A percentile compares a stretch with the other conserved stretches of the same genome.
Conservation (phyloP, 345 rosid species). For the Corchorus olitorius region DNA sequence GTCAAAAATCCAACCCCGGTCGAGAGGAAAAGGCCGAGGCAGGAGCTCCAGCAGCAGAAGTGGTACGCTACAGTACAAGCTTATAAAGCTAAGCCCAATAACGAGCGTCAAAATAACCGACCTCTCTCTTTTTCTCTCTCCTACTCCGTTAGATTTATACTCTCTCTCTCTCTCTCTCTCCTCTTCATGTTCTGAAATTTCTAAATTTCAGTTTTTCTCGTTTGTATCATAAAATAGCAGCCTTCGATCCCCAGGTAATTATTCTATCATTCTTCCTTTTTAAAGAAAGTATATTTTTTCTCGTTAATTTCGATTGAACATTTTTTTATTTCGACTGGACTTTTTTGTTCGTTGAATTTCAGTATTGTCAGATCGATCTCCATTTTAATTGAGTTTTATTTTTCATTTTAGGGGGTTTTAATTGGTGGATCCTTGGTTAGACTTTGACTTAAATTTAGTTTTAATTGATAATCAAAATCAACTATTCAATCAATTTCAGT, state of each 20-base stretch:
- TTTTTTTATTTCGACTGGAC: not conserved
- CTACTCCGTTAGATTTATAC: not conserved
- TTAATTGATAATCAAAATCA: not conserved
- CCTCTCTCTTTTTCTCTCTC: not conserved
- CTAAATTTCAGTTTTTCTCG: constrained; percentile 7
- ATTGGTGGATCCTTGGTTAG: not conserved
- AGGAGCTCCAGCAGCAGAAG: not conserved
- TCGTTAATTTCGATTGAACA: not conserved
- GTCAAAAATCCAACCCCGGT: not conserved
- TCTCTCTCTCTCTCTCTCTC: not conserved
- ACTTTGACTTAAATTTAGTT: not conserved
- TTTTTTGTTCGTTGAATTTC: not conserved
- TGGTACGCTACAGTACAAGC: constrained; percentile 15
- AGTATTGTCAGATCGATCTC: constrained; percentile 3
- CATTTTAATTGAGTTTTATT: not conserved
- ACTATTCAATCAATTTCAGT: not conserved
- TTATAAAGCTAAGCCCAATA: not conserved
- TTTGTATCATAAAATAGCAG: constrained; percentile 8
- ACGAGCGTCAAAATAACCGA: not conserved
- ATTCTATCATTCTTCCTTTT: not conserved
- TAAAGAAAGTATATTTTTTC: not conserved
- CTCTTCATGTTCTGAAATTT: not conserved
- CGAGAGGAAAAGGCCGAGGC: not conserved
- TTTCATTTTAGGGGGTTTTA: not conserved
- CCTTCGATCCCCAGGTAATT: constrained; percentile 20